phyloP scores from a whole-genome alignment of 257 asterid genomes.

The Plantago major region DNA sequence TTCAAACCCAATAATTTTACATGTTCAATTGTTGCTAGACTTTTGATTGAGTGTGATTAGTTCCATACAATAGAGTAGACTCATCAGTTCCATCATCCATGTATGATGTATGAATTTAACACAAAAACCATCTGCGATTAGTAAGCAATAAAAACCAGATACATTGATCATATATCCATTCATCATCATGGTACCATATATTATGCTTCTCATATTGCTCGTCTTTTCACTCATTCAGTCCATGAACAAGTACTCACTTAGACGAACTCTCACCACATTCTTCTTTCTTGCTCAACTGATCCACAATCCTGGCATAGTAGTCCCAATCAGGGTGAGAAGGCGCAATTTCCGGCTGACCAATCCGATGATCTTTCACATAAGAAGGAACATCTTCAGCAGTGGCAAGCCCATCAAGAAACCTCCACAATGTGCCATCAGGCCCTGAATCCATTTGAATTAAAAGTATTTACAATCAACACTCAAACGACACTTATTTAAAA shows the following conservation, averaged over 20 bases:
- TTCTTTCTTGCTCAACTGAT: constrained; percentile 13
- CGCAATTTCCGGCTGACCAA: constrained; percentile 46
- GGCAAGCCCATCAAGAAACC: constrained; percentile 32
- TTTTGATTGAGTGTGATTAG: too few relatives aligned
- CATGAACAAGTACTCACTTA: neutral
- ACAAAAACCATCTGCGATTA: neutral
- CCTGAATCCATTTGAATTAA: constrained; percentile 9
- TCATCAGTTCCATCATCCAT: too few relatives aligned
- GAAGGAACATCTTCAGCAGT: constrained; percentile 43
- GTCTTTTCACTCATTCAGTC: neutral
- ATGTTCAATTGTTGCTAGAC: too few relatives aligned
- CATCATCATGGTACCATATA: too few relatives aligned
- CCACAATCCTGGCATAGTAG: constrained; percentile 29
- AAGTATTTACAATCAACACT: neutral
- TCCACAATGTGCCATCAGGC: constrained; percentile 27
- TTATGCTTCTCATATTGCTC: neutral
- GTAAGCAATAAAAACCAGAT: constrained; percentile 1
- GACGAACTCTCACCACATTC: constrained; percentile 9
- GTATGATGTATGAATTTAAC: too few relatives aligned
- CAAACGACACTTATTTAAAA: too few relatives aligned
- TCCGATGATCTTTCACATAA: constrained; percentile 37
- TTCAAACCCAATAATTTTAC: too few relatives aligned
- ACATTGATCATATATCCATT: neutral
- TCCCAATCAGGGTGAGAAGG: constrained; percentile 38
- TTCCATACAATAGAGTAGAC: too few relatives aligned